Evolutionary conservation across 2,329 filamentous ascomycete genomes (phyloP), one percentile per base, ranked within the genome.

Genomic region (Fusarium sp.): DNA sequence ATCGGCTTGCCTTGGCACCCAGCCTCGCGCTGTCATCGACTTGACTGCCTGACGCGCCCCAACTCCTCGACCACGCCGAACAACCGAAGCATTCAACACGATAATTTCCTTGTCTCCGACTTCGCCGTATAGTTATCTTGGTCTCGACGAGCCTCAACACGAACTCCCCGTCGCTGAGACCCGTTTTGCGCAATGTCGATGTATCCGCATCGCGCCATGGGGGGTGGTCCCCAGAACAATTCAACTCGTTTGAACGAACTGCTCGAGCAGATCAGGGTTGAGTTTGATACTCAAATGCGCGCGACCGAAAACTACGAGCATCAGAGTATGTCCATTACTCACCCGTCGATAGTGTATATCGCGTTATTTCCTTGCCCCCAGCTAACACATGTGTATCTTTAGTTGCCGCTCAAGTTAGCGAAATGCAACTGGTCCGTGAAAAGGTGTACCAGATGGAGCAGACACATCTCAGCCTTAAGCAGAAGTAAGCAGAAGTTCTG

Each of bases 381-480:
- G 50, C 74, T 77, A 77, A 70, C 62, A 62, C 38, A 60, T 47
- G 29, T 50, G 61, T 65, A 66, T 57, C 58, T 74, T 72, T 80
- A 98, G 96, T 98, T 77, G 90, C 93, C 61, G 89, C 90, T 49
- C 96, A 99, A 80, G 91, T 98, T 70, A 91, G 95, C 76, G 96
- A 99, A 82, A 96, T 98, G 87, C 93, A 97, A 78, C 88, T 97
- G 76, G 93, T 99, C 49, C 88, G 94, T 68, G 92, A 94, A 78
- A 98, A 97, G 81, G 93, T 99, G 63, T 98, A 93, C 77, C 89
- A 93, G 74, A 89, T 99, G 80, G 96, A 99, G 80, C 94, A 97
- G 78, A 89, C 91, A 48, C 96, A 98, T 77, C 87, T 95, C 75
- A 89, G 88, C 54, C 89, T 98, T 77, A 98, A 98, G 84, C 87